A percentile compares a stretch with the other conserved stretches of the same genome.
Evolutionary conservation across 192 early-diverging fungal species (phyloP).

Genomic region (Lunasporangiospora selenospora): DNA sequence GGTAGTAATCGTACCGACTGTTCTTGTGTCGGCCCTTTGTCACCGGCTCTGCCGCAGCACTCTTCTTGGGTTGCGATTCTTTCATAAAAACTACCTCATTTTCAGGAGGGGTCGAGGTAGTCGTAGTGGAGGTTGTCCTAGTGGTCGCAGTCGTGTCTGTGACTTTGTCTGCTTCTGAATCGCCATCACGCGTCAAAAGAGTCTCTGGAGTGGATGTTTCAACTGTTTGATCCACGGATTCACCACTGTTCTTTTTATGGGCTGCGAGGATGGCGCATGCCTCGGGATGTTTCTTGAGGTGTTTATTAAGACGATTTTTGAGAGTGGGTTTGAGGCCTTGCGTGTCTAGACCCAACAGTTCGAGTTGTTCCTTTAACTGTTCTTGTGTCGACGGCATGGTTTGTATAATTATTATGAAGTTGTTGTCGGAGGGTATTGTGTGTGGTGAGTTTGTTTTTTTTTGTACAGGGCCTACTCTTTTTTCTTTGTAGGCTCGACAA

Average conservation of each 20-base stretch:
- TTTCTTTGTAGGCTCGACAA: too few relatives aligned
- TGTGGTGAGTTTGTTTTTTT: too few relatives aligned
- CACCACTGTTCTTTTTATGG: background rate
- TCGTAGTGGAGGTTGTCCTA: background rate
- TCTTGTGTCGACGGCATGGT: conserved; percentile 41
- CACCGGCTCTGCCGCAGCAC: background rate
- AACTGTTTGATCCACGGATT: background rate
- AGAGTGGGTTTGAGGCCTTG: conserved; percentile 53
- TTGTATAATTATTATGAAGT: too few relatives aligned
- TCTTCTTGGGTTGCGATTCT: background rate
- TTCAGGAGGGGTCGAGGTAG: background rate
- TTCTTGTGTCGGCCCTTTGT: conserved; percentile 11
- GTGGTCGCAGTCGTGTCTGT: background rate
- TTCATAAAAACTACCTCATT: too few relatives aligned
- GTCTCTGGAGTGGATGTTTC: background rate
- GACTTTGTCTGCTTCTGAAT: background rate
- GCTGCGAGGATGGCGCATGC: background rate
- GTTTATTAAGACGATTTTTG: conserved; percentile 52
- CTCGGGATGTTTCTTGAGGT: conserved; percentile 30
- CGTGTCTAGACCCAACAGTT: conserved; percentile 52
- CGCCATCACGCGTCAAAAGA: background rate
- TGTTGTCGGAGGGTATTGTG: too few relatives aligned
- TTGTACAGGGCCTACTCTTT: too few relatives aligned
- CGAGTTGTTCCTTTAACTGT: conserved; percentile 46
- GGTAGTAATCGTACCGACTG: conserved; percentile 63